Percentiles rank a stretch among this genome's conserved stretches.
These are phyloP conservation scores for Protomyces pachydermus DNA, from an alignment of 1,139 yeast species.

Conservation along the genomic window DNA sequence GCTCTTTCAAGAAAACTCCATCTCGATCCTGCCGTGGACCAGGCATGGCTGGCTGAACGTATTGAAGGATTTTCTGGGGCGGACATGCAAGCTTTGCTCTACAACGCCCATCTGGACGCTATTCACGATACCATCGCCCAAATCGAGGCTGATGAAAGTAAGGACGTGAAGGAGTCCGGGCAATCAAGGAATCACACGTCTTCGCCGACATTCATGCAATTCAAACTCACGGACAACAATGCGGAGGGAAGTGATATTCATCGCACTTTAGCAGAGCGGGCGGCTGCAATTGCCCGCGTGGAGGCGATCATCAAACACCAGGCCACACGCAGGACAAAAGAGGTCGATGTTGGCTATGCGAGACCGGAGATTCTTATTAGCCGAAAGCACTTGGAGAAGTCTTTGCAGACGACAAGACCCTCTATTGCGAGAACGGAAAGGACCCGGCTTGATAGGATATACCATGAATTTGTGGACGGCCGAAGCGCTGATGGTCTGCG, in stretches of 20 bases:
- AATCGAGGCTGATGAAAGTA: slow-evolving; percentile 3
- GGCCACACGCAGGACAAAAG: neutral
- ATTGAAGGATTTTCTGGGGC: slow-evolving; percentile 90
- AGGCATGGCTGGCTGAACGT: slow-evolving; percentile 52
- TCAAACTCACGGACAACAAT: slow-evolving; percentile 1
- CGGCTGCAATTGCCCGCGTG: slow-evolving; percentile 17
- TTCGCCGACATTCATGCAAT: slow-evolving; percentile 1
- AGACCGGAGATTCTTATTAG: slow-evolving; percentile 43
- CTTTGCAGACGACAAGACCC: slow-evolving; percentile 74
- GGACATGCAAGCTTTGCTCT: slow-evolving; percentile 85
- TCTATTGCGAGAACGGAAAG: slow-evolving; percentile 75
- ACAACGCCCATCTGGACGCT: slow-evolving; percentile 86
- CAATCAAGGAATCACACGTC: neutral
- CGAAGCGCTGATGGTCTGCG: slow-evolving; percentile 85
- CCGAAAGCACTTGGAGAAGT: slow-evolving; percentile 55
- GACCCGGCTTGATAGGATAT: slow-evolving; percentile 57
- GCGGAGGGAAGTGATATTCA: neutral
- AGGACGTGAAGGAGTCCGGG: neutral
- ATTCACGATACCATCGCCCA: slow-evolving; percentile 68
- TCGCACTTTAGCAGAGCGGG: slow-evolving; percentile 6
- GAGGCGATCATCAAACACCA: slow-evolving; percentile 21
- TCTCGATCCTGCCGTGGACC: slow-evolving; percentile 49
- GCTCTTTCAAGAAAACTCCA: slow-evolving; percentile 49
- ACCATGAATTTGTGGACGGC: slow-evolving; percentile 64
- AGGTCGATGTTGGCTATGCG: neutral